Percentiles rank a stretch among this genome's conserved stretches.
phyloP scores from a whole-genome alignment of 2,329 filamentous ascomycete species.

The Fusarium caatingaense region DNA sequence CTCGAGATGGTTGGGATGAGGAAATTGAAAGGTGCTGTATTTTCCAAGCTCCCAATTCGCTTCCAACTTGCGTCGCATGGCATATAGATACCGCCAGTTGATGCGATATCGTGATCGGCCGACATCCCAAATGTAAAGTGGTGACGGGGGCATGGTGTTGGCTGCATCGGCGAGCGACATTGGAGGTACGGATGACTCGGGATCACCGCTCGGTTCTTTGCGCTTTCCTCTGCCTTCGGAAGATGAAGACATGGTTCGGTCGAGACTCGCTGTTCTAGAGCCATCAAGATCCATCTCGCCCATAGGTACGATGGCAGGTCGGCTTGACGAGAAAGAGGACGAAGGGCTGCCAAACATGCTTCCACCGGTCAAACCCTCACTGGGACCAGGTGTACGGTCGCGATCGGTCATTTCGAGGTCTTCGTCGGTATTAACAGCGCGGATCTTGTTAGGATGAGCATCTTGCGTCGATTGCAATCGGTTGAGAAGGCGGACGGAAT shows the following conservation, averaged over 20 bases:
- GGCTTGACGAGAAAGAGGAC: slow-evolving; percentile 49
- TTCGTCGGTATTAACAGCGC: slow-evolving; percentile 61
- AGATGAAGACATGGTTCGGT: slow-evolving; percentile 46
- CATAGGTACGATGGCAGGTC: slow-evolving; percentile 41
- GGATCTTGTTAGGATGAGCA: slow-evolving; percentile 64
- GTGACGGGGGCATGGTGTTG: slow-evolving; percentile 55
- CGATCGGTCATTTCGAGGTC: slow-evolving; percentile 63
- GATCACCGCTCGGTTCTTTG: slow-evolving; percentile 51
- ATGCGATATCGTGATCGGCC: slow-evolving; percentile 68
- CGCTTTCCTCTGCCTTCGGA: slow-evolving; percentile 51
- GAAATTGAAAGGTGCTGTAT: slow-evolving; percentile 88
- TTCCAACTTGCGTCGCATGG: slow-evolving; percentile 85
- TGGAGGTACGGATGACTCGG: slow-evolving; percentile 48
- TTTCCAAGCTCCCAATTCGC: slow-evolving; percentile 90
- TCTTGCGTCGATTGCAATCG: slow-evolving; percentile 60
- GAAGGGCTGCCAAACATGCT: slow-evolving; percentile 53
- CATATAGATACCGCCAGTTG: slow-evolving; percentile 95
- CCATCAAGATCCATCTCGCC: slow-evolving; percentile 49
- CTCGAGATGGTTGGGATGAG: slow-evolving; percentile 80
- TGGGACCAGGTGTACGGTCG: slow-evolving; percentile 45
- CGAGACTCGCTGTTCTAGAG: slow-evolving; percentile 47
- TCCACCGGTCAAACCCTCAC: slow-evolving; percentile 37
- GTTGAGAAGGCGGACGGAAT: slow-evolving; percentile 56
- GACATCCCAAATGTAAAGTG: slow-evolving; percentile 64
- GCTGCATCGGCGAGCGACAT: slow-evolving; percentile 47